Evolutionary conservation across 2,329 filamentous ascomycete species (phyloP).

Genomic region (Fusarium euwallaceae): DNA sequence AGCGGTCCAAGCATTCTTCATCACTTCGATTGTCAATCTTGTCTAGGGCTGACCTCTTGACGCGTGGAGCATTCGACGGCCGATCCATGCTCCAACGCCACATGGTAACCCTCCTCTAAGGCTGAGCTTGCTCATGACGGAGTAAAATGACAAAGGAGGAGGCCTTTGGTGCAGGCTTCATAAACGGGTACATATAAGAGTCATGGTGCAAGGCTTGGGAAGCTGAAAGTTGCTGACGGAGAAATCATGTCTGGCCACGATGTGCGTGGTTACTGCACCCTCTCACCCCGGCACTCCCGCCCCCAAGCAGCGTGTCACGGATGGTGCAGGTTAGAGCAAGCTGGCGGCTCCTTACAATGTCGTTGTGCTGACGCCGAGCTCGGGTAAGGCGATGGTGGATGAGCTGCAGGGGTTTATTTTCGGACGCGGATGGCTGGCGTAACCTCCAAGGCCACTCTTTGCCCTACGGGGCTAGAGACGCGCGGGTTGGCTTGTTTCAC

Average conservation of each 20-base stretch:
- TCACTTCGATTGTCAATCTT: background rate
- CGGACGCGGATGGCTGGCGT: slow-evolving; percentile 5
- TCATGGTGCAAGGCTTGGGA: background rate
- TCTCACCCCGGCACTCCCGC: background rate
- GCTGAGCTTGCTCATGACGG: background rate
- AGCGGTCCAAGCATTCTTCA: background rate
- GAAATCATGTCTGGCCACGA: background rate
- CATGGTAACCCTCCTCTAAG: background rate
- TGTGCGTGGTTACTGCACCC: background rate
- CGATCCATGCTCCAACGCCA: slow-evolving; percentile 7
- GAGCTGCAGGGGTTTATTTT: slow-evolving; percentile 22
- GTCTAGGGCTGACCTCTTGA: slow-evolving; percentile 3
- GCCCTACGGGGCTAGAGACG: slow-evolving; percentile 5
- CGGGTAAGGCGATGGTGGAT: slow-evolving; percentile 8
- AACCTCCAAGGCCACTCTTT: slow-evolving; percentile 1
- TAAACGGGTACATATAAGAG: background rate
- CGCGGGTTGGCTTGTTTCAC: slow-evolving; percentile 3
- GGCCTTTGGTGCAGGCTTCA: background rate
- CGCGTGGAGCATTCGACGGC: background rate
- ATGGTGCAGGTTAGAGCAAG: background rate
- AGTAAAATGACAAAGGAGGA: background rate
- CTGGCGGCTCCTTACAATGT: background rate
- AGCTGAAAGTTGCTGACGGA: background rate
- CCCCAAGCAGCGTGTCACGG: background rate
- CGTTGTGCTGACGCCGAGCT: slow-evolving; percentile 19